Conservation (phyloP, 2,329 filamentous ascomycete genomes). For the Rhynchosporium agropyri region DNA sequence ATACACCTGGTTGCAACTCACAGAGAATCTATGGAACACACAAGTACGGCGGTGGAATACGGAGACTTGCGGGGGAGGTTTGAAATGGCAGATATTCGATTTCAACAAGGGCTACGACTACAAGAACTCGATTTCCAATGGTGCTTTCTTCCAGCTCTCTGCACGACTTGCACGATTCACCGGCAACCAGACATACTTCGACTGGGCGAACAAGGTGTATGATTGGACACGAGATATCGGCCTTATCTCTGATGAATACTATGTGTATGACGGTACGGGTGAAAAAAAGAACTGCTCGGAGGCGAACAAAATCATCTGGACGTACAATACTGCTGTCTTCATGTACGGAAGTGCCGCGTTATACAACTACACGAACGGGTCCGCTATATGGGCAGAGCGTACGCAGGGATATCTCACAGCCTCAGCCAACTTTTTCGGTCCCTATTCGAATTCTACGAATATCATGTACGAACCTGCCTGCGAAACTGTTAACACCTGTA, state of each 20-base stretch:
- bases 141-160: constrained; percentile 79
- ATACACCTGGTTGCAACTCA: constrained; percentile 68
- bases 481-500: constrained; percentile 59
- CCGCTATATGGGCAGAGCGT: constrained; percentile 56
- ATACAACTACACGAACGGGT: constrained; percentile 59
- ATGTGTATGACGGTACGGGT: constrained; percentile 66
- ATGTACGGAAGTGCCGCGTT: constrained; percentile 66
- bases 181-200: constrained; percentile 63
- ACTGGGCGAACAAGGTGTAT: constrained; percentile 69
- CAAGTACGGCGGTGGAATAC: constrained; percentile 73
- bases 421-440: constrained; percentile 55
- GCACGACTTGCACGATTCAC: constrained; percentile 74
- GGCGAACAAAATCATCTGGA: constrained; percentile 60
- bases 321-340: constrained; percentile 67
- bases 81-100: constrained; percentile 80
- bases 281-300: constrained; percentile 53
- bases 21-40: constrained; percentile 67
- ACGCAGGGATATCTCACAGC: constrained; percentile 55
- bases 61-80: constrained; percentile 67
- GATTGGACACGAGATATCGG: constrained; percentile 63
- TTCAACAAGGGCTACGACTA: constrained; percentile 79
- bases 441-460: constrained; percentile 54
- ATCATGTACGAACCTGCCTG: constrained; percentile 65
- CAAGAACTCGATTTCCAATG: constrained; percentile 82
- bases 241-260: constrained; percentile 57